A percentile compares a stretch with the other conserved stretches of the same genome.
Evolutionary conservation across 2,329 filamentous ascomycete genomes (phyloP).

Genomic region (Cordyceps javanica): DNA sequence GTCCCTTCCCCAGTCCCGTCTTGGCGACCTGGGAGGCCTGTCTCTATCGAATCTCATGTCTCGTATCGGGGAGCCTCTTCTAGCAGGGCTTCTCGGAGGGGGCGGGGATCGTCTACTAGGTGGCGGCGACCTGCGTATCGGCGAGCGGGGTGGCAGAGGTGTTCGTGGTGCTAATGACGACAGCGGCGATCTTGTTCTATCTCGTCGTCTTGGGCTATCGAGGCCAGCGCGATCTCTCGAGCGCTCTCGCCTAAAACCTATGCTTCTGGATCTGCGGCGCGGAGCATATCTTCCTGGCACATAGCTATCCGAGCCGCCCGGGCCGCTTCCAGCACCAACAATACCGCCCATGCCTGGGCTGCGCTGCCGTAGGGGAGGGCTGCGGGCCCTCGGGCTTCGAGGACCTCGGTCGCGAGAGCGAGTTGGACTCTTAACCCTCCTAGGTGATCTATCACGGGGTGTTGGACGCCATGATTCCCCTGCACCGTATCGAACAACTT

Average conservation of each 20-base stretch:
- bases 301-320: conserved; percentile 37
- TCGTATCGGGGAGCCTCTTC: conserved; percentile 32
- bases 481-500: conserved; percentile 56
- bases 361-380: conserved; percentile 21
- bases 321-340: neutral
- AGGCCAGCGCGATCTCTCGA: conserved; percentile 29
- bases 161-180: neutral
- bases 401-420: conserved; percentile 20
- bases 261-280: conserved; percentile 36
- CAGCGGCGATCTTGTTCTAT: conserved; percentile 30
- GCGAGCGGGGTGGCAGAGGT: conserved; percentile 21
- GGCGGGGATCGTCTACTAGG: conserved; percentile 9
- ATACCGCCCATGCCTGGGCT: conserved; percentile 1
- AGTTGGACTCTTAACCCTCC: conserved; percentile 27
- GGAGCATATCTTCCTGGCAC: conserved; percentile 38
- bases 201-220: conserved; percentile 30
- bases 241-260: conserved; percentile 35
- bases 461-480: conserved; percentile 57
- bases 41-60: conserved; percentile 32
- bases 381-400: conserved; percentile 33
- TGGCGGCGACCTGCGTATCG: conserved; percentile 20
- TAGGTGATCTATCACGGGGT: conserved; percentile 32
- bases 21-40: conserved; percentile 30
- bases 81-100: conserved; percentile 22
- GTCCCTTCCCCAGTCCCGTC: conserved; percentile 29